Evolutionary conservation across 805 yeast genomes (phyloP), one percentile per base, ranked within the genome.

Genomic region (Diddensiella santjacobensis): DNA sequence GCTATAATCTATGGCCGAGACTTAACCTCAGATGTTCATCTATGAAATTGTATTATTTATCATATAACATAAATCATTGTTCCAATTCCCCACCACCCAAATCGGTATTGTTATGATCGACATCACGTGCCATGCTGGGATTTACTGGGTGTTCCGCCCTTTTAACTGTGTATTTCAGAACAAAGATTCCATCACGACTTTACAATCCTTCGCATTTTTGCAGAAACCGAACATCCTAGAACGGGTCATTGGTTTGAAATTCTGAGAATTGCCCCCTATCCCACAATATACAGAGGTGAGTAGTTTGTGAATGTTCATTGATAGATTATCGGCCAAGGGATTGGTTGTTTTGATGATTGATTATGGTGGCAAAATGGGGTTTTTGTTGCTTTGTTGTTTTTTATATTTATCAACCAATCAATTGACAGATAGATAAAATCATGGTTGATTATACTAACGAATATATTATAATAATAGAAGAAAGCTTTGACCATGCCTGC

Each of bases 1-100:
- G 97, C 96, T 4, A 71, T 79, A 30, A 76, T 87, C 57, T 90
- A 70, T 60, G 96, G 96, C 3, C 83, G 83, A 57, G 80, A 40
- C 26, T 18, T 40, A 22, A 22, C 31, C 11, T 13, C 11, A 26
- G 31, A 13, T 26, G 31, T 8, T 8, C 31, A 8, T 26, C 13
- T 26, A 13, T 26, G 31, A 26, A 8, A 13, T n/a, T 26, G 13
- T 26, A 26, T 13, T 26, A 26, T 26, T 26, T 26, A 26, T 26
- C 8, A n/a, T n/a, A n/a, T n/a, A n/a, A n/a, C n/a, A n/a, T n/a
- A n/a, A n/a, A n/a, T n/a, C n/a, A n/a, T n/a, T n/a, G n/a, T n/a
- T n/a, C n/a, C n/a, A n/a, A n/a, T n/a, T n/a, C n/a, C n/a, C n/a
- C n/a, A n/a, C n/a, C n/a, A n/a, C n/a, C n/a, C n/a, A n/a, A n/a